A percentile compares a stretch with the other conserved stretches of the same genome.
These are phyloP conservation scores for Penicillium italicum DNA, from an alignment of 2,329 filamentous ascomycete species.

Conservation along the genomic window DNA sequence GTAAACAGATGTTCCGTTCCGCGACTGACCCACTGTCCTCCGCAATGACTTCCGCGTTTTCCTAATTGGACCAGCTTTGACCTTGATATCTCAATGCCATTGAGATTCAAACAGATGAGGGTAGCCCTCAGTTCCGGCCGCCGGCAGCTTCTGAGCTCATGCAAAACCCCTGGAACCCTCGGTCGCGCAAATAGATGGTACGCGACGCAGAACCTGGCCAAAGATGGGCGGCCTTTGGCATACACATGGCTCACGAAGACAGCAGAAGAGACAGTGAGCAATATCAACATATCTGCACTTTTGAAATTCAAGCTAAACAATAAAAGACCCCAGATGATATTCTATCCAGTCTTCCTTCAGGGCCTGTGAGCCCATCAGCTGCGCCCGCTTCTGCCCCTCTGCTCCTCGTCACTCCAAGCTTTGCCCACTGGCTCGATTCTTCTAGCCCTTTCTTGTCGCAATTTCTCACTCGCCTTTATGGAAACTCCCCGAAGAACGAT, in stretches of 20 bases:
- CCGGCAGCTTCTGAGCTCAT: conserved; percentile 6
- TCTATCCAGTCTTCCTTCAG: conserved; percentile 26
- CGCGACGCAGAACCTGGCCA: conserved; percentile 13
- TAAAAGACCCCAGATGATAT: conserved; percentile 31
- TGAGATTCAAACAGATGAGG: conserved; percentile 20
- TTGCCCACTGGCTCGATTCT: conserved; percentile 38
- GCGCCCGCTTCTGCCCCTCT: conserved; percentile 27
- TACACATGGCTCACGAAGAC: conserved; percentile 35
- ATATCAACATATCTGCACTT: not conserved
- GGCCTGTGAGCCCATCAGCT: conserved; percentile 11
- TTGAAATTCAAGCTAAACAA: not conserved
- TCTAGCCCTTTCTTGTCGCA: conserved; percentile 30
- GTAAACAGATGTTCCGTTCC: conserved; percentile 10
- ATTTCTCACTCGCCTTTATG: conserved; percentile 30
- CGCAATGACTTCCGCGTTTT: conserved; percentile 14
- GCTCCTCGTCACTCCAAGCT: conserved; percentile 37
- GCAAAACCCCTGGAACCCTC: conserved; percentile 1
- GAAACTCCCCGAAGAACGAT: conserved; percentile 5
- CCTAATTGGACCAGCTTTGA: not conserved
- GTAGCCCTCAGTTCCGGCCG: conserved; percentile 11
- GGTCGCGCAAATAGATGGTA: conserved; percentile 12
- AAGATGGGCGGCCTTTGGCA: conserved; percentile 19
- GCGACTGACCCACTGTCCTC: conserved; percentile 5
- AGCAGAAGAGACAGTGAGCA: conserved; percentile 30
- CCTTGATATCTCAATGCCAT: conserved; percentile 23